Evolutionary conservation across 306 rosid genomes (phyloP).

Genomic region (Mucuna pruriens): DNA sequence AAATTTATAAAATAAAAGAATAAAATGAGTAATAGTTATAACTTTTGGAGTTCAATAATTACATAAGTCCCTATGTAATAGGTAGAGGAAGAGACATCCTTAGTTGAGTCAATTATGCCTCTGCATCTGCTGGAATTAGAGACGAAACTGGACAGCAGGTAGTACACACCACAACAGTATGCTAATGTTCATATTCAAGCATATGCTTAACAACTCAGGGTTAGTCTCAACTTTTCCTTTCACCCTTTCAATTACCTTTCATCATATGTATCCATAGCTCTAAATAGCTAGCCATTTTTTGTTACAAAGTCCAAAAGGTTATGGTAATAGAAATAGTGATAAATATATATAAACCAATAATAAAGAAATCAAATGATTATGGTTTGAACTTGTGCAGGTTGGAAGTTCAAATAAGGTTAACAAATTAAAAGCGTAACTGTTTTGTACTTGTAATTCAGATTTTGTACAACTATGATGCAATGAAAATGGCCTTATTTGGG

Average conservation of each 20-base stretch:
- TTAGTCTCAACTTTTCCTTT: constrained; percentile 25
- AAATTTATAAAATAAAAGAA: not conserved
- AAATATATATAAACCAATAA: not conserved
- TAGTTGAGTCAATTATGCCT: constrained; percentile 85
- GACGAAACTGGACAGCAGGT: constrained; percentile 86
- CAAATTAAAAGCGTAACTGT: not conserved
- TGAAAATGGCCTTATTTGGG: constrained; percentile 84
- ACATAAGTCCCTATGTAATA: constrained; percentile 65
- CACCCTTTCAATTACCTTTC: not conserved
- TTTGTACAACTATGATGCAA: constrained; percentile 81
- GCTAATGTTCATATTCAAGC: constrained; percentile 69
- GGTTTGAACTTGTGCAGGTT: not conserved
- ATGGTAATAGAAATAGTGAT: not conserved
- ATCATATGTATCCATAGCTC: not conserved
- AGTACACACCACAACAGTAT: constrained; percentile 71
- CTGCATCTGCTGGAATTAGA: constrained; percentile 97
- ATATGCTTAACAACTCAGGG: constrained; percentile 68
- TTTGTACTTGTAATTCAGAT: constrained; percentile 44
- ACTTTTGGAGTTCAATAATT: constrained; percentile 71
- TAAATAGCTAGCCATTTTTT: not conserved
- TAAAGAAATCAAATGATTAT: not conserved
- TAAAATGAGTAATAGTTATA: not conserved
- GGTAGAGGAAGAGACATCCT: constrained; percentile 72
- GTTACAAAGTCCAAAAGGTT: not conserved
- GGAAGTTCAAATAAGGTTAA: not conserved